Percentiles rank a stretch among this genome's conserved stretches.
Conservation (phyloP, 768 basidiomycete genomes). For the Infundibulicybe gibba region DNA sequence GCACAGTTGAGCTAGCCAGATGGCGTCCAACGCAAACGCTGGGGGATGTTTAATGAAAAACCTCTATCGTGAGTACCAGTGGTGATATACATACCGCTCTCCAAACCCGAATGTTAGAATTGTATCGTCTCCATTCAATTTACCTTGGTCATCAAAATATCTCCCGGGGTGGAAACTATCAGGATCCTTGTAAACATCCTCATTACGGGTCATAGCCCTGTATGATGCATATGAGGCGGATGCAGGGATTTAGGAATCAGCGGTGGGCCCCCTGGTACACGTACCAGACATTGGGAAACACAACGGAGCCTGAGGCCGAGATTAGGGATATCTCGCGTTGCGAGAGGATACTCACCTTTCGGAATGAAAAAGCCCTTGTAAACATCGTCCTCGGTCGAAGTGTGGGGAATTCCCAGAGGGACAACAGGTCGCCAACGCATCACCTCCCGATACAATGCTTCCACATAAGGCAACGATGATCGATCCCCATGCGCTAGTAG, state of each 20-base stretch:
- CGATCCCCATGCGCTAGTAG: conserved; percentile 10
- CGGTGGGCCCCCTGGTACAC: not conserved
- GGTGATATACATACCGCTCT: not conserved
- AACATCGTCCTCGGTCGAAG: not conserved
- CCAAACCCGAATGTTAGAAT: not conserved
- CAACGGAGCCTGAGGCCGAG: conserved; percentile 3
- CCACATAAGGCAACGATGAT: conserved; percentile 11
- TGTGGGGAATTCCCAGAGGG: not conserved
- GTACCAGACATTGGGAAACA: conserved; percentile 8
- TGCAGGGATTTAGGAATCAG: not conserved
- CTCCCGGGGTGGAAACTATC: not conserved
- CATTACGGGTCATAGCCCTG: not conserved
- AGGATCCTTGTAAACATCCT: not conserved
- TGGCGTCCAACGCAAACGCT: not conserved
- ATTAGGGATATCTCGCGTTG: not conserved
- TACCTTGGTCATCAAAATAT: not conserved
- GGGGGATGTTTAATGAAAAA: not conserved
- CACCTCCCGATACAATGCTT: conserved; percentile 10
- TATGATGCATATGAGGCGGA: not conserved
- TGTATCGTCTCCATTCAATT: not conserved
- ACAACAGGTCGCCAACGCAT: conserved; percentile 1
- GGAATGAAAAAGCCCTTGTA: not conserved
- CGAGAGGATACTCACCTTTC: not conserved
- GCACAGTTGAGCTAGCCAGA: not conserved
- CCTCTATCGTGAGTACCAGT: not conserved